These are phyloP conservation scores for Emmonsiellopsis sp. DNA, from an alignment of 2,329 filamentous ascomycete genomes.

Conservation along the genomic window DNA sequence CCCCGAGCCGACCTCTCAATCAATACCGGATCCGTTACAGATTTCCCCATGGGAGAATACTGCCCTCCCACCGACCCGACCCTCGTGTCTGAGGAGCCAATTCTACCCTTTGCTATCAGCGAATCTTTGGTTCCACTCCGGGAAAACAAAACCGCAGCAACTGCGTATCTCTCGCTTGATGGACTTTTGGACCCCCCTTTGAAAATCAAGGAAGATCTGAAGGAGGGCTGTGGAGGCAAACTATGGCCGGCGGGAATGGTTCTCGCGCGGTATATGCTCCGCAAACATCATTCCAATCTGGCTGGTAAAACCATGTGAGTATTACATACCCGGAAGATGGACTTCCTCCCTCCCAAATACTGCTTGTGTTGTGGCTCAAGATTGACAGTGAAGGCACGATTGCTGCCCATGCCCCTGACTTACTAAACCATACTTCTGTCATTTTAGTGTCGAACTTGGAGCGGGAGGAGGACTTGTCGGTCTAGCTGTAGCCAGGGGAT, in stretches of 20 bases:
- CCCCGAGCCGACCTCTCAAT: background rate
- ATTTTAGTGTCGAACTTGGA: slow-evolving; percentile 71
- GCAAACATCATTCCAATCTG: slow-evolving; percentile 57
- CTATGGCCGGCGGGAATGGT: slow-evolving; percentile 92
- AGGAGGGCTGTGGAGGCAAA: slow-evolving; percentile 82
- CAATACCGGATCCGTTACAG: background rate
- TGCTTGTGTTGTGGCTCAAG: too few species aligned
- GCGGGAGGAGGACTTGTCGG: slow-evolving; percentile 83
- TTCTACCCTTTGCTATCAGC: slow-evolving; percentile 26
- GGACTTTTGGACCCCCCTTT: slow-evolving; percentile 62
- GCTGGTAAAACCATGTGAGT: slow-evolving; percentile 59
- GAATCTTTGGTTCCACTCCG: slow-evolving; percentile 48
- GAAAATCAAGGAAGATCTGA: slow-evolving; percentile 73
- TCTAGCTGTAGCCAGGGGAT: slow-evolving; percentile 50
- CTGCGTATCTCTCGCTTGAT: slow-evolving; percentile 55
- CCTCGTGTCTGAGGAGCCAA: background rate
- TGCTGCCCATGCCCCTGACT: background rate
- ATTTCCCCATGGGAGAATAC: background rate
- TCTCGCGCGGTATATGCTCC: slow-evolving; percentile 74
- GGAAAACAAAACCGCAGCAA: slow-evolving; percentile 41
- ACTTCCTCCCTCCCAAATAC: background rate
- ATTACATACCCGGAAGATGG: background rate
- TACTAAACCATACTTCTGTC: slow-evolving; percentile 9
- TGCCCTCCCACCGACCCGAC: background rate
- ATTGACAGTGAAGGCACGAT: background rate